Conservation (phyloP, 768 basidiomycete species). For the Mycena leptocephala region DNA sequence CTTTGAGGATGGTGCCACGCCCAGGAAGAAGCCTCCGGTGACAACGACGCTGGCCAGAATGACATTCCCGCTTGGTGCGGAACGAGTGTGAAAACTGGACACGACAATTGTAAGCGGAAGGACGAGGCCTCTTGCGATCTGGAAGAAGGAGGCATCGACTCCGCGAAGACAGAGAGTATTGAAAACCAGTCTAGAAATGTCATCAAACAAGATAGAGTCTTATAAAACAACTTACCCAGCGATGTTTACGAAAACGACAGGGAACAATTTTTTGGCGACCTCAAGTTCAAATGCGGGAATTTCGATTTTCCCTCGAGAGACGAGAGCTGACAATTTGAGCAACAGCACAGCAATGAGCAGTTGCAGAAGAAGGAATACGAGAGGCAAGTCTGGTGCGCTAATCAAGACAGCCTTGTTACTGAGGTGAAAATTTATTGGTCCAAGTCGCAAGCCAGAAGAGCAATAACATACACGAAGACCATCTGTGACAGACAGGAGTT, state of each 20-base stretch:
- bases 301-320: slow-evolving; percentile 64
- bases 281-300: slow-evolving; percentile 70
- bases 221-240: slow-evolving; percentile 51
- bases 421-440: slow-evolving; percentile 30
- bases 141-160: slow-evolving; percentile 88
- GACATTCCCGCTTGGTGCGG: slow-evolving; percentile 69
- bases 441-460: neutral
- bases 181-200: slow-evolving; percentile 69
- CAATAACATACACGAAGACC: slow-evolving; percentile 64
- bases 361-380: slow-evolving; percentile 79
- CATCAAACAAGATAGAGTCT: neutral
- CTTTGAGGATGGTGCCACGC: slow-evolving; percentile 72
- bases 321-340: slow-evolving; percentile 67
- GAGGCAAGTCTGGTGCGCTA: slow-evolving; percentile 75
- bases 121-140: slow-evolving; percentile 90
- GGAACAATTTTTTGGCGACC: slow-evolving; percentile 71
- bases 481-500: slow-evolving; percentile 51
- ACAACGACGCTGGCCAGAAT: slow-evolving; percentile 75
- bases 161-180: slow-evolving; percentile 85
- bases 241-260: slow-evolving; percentile 81
- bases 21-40: slow-evolving; percentile 84
- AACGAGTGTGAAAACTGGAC: slow-evolving; percentile 72
- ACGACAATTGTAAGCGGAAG: slow-evolving; percentile 87
- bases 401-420: slow-evolving; percentile 87
- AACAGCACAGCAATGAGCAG: slow-evolving; percentile 79